Evolutionary conservation across 1,284 basidiomycete genomes (phyloP).

Genomic region (Wolfiporia cocos): DNA sequence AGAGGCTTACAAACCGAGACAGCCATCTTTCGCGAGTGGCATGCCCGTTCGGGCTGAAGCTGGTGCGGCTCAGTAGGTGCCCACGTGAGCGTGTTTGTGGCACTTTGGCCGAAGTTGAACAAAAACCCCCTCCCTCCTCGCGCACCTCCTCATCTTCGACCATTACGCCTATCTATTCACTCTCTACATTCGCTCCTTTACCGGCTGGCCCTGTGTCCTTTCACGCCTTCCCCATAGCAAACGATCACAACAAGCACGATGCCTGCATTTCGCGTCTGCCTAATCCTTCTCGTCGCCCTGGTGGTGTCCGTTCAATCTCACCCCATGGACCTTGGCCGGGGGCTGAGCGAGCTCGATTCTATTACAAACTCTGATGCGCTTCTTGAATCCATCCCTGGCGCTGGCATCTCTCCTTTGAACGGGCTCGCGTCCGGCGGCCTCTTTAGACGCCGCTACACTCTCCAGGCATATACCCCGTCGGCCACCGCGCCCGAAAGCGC

Average conservation of each 20-base stretch:
- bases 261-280: slow-evolving; percentile 1
- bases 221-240: neutral
- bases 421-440: slow-evolving; percentile 10
- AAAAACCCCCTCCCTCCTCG: slow-evolving; percentile 1
- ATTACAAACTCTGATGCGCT: too few species aligned
- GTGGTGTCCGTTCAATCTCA: slow-evolving; percentile 3
- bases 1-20: too few species aligned
- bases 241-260: slow-evolving; percentile 5
- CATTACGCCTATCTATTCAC: too few species aligned
- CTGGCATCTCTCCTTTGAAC: neutral
- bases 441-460: slow-evolving; percentile 15
- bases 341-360: too few species aligned
- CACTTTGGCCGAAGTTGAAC: slow-evolving; percentile 7
- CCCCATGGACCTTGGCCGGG: slow-evolving; percentile 4
- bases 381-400: too few species aligned
- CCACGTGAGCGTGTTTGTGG: slow-evolving; percentile 9
- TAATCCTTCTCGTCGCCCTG: slow-evolving; percentile 11
- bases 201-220: too few species aligned
- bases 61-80: too few species aligned
- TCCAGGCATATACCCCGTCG: slow-evolving; percentile 7
- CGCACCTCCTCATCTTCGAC: neutral
- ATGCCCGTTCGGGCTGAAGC: too few species aligned
- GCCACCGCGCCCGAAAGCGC: neutral
- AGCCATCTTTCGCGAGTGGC: too few species aligned
- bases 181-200: too few species aligned